Base-by-base conservation (phyloP, 78 protist species). In the Capsaspora owczarzaki region DNA sequence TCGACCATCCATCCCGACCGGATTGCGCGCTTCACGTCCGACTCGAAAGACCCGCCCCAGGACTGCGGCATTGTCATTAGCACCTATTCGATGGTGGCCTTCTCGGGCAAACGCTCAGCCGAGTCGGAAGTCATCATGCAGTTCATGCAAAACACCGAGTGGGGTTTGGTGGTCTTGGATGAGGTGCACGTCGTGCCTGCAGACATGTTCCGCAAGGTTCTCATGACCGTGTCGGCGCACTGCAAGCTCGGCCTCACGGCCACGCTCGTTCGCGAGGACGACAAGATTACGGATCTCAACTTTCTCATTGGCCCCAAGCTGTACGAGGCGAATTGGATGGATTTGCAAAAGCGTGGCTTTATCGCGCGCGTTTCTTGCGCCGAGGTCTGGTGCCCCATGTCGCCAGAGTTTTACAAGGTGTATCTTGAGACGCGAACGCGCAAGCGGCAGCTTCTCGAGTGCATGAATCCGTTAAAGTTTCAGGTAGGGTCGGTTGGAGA, bases 271-370 rank as follows among this genome's bases (percentile, higher is more conserved):
- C 89, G 99, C 25, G 99, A 98, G 78, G 99, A 98, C 83, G 94
- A 92, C 49, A 81, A 82, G 82, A 95, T 95, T 76, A 84, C 38
- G 23, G 98, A 97, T 40, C 89, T 98, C n/a, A 83, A 85, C 74
- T 91, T 76, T 75, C 87, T 96, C 43, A 90, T 98, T 71, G 99
- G 99, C 3, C 99, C 99, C 33, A 98, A 98, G 83, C 89, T 98
- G 76, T 98, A 98, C 87, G 99, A 98, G 60, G 99, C 99, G 4
- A 97, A 97, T 86, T 98, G 99, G 99, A 89, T 95, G 49, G 99
- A 96, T 53, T 86, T 98, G 37, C 91, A 87, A 70, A 27, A 22
- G 23, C 61, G 61, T 14, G 97, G 95, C 42, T 80, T 83, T 75
- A 89, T 90, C 47, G 92, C 92, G 43, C 71, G 78, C 46, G 95